Evolutionary conservation across 2,329 filamentous ascomycete species (phyloP).

Genomic region (Pseudohalonectria lignicola): DNA sequence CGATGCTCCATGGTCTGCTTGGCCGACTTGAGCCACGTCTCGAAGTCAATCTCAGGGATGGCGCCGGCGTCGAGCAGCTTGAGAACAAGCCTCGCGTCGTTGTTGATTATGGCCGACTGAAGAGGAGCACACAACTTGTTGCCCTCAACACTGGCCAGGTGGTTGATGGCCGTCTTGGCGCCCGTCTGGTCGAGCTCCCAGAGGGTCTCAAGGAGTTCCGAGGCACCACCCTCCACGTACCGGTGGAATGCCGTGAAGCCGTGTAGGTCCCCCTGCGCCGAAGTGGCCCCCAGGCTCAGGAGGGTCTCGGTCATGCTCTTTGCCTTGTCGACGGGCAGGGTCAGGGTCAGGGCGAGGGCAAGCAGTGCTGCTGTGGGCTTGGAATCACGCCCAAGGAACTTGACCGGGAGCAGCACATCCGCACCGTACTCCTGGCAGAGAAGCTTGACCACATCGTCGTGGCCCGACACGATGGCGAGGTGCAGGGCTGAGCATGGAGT

Average conservation of each 20-base stretch:
- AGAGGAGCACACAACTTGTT: constrained; percentile 27
- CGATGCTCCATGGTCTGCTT: constrained; percentile 28
- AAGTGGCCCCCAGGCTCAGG: constrained; percentile 60
- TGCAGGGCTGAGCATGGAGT: constrained; percentile 63
- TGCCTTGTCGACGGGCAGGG: constrained; percentile 51
- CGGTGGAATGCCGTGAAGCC: constrained; percentile 57
- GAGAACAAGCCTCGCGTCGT: constrained; percentile 39
- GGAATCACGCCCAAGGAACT: constrained; percentile 41
- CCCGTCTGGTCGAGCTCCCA: constrained; percentile 47
- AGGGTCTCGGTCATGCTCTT: constrained; percentile 54
- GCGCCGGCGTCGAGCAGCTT: constrained; percentile 57
- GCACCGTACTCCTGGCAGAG: constrained; percentile 67
- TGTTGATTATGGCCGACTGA: constrained; percentile 43
- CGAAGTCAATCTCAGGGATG: constrained; percentile 46
- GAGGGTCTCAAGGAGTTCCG: constrained; percentile 35
- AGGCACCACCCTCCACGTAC: constrained; percentile 40
- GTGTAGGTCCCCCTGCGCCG: constrained; percentile 57
- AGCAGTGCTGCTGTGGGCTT: constrained; percentile 51
- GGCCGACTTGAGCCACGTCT: constrained; percentile 49
- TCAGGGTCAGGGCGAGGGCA: constrained; percentile 56
- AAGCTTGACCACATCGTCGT: constrained; percentile 55
- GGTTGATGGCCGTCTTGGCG: constrained; percentile 54
- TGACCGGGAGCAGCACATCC: constrained; percentile 65
- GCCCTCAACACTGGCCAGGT: too few relatives aligned
- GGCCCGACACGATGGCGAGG: constrained; percentile 64